Evolutionary conservation across 2,329 filamentous ascomycete genomes (phyloP).

Genomic region (Annulohypoxylon truncatum): DNA sequence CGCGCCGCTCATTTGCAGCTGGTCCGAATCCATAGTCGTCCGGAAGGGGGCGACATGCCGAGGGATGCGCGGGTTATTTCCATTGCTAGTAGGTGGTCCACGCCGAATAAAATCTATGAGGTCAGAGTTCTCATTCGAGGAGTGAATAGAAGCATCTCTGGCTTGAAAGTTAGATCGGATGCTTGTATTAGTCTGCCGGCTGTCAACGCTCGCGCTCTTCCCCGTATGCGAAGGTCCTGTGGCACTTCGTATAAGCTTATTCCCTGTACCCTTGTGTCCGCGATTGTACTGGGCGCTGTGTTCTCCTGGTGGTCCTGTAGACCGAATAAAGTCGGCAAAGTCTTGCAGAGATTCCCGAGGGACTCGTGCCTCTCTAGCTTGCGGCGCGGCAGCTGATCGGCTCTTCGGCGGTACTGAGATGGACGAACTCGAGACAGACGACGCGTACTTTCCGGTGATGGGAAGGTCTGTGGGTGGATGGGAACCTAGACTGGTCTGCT

Average conservation of each 20-base stretch:
- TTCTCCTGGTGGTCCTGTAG: constrained; percentile 76
- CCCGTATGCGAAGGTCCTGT: constrained; percentile 48
- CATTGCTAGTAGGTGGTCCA: constrained; percentile 74
- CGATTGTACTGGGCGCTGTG: constrained; percentile 36
- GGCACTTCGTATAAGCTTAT: constrained; percentile 47
- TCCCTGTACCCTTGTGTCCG: constrained; percentile 42
- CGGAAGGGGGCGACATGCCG: constrained; percentile 87
- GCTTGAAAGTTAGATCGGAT: constrained; percentile 72
- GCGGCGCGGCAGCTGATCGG: constrained; percentile 48
- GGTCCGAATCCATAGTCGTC: constrained; percentile 86
- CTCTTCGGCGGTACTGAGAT: constrained; percentile 49
- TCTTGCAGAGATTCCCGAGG: constrained; percentile 79
- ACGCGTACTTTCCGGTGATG: constrained; percentile 40
- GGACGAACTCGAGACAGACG: background rate
- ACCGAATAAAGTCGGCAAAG: constrained; percentile 90
- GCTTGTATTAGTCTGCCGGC: constrained; percentile 54
- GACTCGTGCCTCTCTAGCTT: constrained; percentile 78
- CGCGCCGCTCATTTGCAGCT: constrained; percentile 64
- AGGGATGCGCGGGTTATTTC: constrained; percentile 77
- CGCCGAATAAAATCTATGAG: constrained; percentile 95
- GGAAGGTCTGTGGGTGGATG: constrained; percentile 50
- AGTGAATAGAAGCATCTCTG: constrained; percentile 74
- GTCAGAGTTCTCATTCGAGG: constrained; percentile 78
- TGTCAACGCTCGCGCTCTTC: constrained; percentile 54
- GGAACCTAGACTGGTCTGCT: constrained; percentile 53